phyloP scores from a whole-genome alignment of 768 basidiomycete genomes.

The Mycena polygramma region DNA sequence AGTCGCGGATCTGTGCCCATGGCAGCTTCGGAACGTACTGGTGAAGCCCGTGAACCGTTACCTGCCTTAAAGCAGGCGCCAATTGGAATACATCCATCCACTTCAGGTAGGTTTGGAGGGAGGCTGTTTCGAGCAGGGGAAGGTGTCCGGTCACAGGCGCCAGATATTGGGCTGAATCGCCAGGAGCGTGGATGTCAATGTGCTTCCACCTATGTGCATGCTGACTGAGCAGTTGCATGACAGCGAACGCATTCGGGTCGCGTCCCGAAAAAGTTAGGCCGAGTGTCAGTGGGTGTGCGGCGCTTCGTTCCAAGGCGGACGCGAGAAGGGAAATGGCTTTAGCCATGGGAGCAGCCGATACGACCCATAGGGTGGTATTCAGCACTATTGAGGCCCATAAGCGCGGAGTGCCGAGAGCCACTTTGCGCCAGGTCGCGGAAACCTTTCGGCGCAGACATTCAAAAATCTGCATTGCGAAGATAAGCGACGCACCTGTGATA shows the following conservation, averaged over 20 bases:
- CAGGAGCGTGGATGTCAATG: not conserved
- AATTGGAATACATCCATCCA: not conserved
- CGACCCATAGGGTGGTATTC: not conserved
- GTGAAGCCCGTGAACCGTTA: not conserved
- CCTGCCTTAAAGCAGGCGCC: not conserved
- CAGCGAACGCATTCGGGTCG: not conserved
- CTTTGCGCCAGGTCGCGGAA: no score
- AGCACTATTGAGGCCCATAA: no score
- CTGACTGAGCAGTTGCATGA: not conserved
- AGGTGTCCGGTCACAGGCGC: not conserved
- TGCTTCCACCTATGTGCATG: not conserved
- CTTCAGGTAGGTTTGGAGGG: not conserved
- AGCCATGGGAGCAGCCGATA: not conserved
- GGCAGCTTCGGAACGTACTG: not conserved
- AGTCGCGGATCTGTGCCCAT: not conserved
- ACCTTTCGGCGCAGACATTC: not conserved
- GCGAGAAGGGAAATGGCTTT: not conserved
- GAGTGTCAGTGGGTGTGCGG: not conserved
- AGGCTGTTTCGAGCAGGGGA: not conserved
- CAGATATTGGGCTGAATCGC: not conserved
- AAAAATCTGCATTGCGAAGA: not conserved
- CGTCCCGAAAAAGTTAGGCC: not conserved
- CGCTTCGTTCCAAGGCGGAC: not conserved
- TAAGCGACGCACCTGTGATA: no score
- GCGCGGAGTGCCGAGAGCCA: no score